phyloP scores from a whole-genome alignment of 2,329 filamentous ascomycete genomes.

The Nigrospora osmanthi region DNA sequence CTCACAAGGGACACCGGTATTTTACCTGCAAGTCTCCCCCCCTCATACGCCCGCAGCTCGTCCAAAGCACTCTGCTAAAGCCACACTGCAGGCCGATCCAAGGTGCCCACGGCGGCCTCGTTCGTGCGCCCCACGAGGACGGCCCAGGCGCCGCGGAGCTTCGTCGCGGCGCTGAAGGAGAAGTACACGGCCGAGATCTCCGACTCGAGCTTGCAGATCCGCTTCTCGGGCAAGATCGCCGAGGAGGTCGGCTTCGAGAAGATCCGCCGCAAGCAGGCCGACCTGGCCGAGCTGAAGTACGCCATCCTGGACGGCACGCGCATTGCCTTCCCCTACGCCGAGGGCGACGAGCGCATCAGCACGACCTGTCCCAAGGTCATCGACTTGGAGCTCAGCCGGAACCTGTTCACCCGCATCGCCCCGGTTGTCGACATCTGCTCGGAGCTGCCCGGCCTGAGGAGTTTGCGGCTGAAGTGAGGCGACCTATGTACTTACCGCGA shows the following conservation, averaged over 20 bases:
- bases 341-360: conserved; percentile 29
- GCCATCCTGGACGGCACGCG: conserved; percentile 74
- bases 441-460: conserved; percentile 58
- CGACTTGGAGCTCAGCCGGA: conserved; percentile 80
- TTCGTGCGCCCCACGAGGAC: conserved; percentile 76
- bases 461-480: conserved; percentile 63
- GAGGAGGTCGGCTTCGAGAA: conserved; percentile 96
- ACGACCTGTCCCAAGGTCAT: conserved; percentile 57
- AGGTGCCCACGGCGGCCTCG: conserved; percentile 66
- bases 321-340: conserved; percentile 36
- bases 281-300: conserved; percentile 69
- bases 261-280: conserved; percentile 70
- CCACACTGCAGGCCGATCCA: conserved; percentile 42
- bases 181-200: conserved; percentile 69
- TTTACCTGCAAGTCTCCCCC: conserved; percentile 60
- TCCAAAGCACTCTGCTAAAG: not conserved
- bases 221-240: conserved; percentile 72
- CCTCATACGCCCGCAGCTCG: not conserved
- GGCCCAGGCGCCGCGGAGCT: conserved; percentile 60
- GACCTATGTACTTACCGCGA: not conserved
- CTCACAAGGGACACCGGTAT: conserved; percentile 70
- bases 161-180: conserved; percentile 69
- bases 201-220: conserved; percentile 44
- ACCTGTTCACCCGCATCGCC: conserved; percentile 62
- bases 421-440: conserved; percentile 65